Percentiles rank a stretch among this genome's conserved stretches.
Conservation (phyloP, 2,329 filamentous ascomycete genomes). For the Botrytis tulipae region DNA sequence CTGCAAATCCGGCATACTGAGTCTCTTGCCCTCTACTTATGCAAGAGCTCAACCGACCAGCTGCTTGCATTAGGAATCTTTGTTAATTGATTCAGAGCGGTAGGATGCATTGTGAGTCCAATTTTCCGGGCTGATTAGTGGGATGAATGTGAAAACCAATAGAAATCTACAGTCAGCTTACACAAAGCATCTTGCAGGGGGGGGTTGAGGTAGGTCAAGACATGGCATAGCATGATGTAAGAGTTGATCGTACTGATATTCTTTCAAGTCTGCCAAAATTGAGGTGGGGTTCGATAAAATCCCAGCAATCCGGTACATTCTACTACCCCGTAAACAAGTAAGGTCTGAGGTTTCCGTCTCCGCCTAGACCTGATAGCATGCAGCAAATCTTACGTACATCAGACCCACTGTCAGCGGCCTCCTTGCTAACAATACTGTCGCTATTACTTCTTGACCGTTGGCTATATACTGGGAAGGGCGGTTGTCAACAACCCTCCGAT, state of each 20-base stretch:
- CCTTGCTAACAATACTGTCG: background rate
- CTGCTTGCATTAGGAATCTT: background rate
- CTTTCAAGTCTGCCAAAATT: background rate
- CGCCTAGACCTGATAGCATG: background rate
- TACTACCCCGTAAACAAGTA: background rate
- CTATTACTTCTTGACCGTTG: background rate
- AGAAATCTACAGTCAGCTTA: background rate
- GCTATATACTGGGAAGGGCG: background rate
- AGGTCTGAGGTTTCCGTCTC: background rate
- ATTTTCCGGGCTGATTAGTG: background rate
- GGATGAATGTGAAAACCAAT: background rate
- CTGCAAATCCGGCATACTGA: background rate
- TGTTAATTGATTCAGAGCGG: background rate
- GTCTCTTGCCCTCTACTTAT: background rate
- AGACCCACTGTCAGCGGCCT: background rate
- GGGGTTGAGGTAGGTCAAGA: background rate
- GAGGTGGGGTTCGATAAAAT: background rate
- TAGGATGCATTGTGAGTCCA: background rate
- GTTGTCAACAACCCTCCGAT: background rate
- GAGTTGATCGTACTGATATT: too few relatives aligned
- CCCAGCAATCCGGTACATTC: background rate
- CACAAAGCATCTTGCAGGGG: background rate
- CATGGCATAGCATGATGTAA: background rate
- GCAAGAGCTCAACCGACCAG: background rate
- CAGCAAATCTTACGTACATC: background rate